These are phyloP conservation scores for Calonectria pseudoturangicola DNA, from an alignment of 2,329 filamentous ascomycete species.

Conservation along the genomic window DNA sequence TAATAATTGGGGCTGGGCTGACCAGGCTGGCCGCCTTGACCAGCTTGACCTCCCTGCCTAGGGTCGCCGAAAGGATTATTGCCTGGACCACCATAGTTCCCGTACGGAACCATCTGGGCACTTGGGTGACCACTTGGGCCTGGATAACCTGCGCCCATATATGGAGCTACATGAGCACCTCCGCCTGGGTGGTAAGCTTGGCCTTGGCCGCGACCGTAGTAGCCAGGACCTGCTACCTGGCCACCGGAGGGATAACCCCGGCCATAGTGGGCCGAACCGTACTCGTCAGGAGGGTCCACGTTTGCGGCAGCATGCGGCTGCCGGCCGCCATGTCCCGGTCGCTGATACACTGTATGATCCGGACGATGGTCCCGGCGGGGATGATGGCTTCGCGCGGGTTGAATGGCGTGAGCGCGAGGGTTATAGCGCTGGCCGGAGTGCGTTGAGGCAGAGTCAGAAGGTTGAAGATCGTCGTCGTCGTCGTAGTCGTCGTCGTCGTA, in stretches of 20 bases:
- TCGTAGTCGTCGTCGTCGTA: constrained; percentile 63
- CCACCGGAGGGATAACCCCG: constrained; percentile 52
- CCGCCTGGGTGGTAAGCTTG: constrained; percentile 67
- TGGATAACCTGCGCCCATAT: constrained; percentile 35
- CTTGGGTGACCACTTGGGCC: constrained; percentile 60
- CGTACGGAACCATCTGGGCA: constrained; percentile 70
- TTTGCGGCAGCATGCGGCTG: constrained; percentile 69
- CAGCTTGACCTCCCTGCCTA: constrained; percentile 59
- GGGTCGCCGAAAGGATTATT: constrained; percentile 66
- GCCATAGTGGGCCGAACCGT: constrained; percentile 65
- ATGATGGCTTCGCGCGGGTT: constrained; percentile 58
- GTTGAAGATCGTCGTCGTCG: constrained; percentile 70
- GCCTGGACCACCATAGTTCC: constrained; percentile 52
- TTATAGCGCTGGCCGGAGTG: constrained; percentile 46
- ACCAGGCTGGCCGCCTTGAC: constrained; percentile 25
- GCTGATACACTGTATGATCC: constrained; percentile 52
- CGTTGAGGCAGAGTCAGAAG: constrained; percentile 75
- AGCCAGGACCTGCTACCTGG: constrained; percentile 42
- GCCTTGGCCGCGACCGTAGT: constrained; percentile 58
- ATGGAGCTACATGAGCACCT: constrained; percentile 64
- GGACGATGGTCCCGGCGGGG: constrained; percentile 56
- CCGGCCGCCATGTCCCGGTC: constrained; percentile 48
- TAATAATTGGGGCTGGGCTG: constrained; percentile 62
- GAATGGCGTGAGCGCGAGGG: constrained; percentile 58
- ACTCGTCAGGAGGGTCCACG: constrained; percentile 80